Conservation (phyloP, 495 filamentous ascomycete species). For the Lasiosphaeria ovina region DNA sequence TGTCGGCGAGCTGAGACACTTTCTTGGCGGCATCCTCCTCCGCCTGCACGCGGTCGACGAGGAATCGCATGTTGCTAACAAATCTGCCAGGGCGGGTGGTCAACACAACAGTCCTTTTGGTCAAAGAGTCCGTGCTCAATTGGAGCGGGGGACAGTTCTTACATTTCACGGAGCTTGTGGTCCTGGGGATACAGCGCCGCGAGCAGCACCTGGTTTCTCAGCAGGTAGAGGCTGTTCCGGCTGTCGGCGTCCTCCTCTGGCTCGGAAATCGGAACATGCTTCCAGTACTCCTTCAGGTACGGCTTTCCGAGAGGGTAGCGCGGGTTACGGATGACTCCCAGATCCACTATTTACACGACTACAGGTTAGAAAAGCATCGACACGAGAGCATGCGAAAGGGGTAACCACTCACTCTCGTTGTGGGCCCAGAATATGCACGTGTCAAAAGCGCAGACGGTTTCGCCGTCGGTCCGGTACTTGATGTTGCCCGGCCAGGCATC, state of each 20-base stretch:
- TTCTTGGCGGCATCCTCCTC: not conserved
- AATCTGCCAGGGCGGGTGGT: not conserved
- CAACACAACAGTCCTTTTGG: not conserved
- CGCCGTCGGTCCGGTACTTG: slow-evolving; percentile 33
- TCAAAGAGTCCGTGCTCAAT: not conserved
- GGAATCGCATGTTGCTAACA: not conserved
- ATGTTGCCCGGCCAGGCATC: slow-evolving; percentile 49
- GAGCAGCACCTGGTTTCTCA: slow-evolving; percentile 21
- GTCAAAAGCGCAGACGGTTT: slow-evolving; percentile 43
- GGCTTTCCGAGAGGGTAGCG: slow-evolving; percentile 22
- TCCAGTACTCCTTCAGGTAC: slow-evolving; percentile 27
- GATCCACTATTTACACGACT: slow-evolving; percentile 28
- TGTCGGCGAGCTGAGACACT: not conserved
- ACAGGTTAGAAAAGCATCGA: no score
- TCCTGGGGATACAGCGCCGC: slow-evolving; percentile 19
- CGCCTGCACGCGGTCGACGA: not conserved
- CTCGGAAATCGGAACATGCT: slow-evolving; percentile 24
- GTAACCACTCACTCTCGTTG: slow-evolving; percentile 36
- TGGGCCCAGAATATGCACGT: slow-evolving; percentile 48
- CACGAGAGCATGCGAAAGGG: not conserved
- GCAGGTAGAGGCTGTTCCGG: slow-evolving; percentile 30
- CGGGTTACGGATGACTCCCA: slow-evolving; percentile 34
- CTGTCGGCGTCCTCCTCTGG: slow-evolving; percentile 32
- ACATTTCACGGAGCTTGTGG: slow-evolving; percentile 21
- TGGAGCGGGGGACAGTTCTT: not conserved